These are phyloP conservation scores for Cytospora chrysosperma DNA, from an alignment of 2,329 filamentous ascomycete genomes.

Conservation along the genomic window DNA sequence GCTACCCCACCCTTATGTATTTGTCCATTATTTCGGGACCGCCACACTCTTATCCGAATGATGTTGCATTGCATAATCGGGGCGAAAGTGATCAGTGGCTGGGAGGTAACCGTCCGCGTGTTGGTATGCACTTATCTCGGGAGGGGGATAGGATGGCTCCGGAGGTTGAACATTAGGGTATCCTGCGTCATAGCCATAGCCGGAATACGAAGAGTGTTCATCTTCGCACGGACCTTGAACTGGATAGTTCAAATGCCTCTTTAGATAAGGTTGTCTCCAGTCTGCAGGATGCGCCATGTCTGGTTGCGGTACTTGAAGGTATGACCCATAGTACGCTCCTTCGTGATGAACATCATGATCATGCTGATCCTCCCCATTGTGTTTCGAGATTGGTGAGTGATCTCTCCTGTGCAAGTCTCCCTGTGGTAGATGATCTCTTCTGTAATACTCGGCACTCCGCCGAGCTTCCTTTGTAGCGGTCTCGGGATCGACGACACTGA, in stretches of 20 bases:
- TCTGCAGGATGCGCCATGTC: not conserved
- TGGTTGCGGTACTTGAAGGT: not conserved
- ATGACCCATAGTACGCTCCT: not conserved
- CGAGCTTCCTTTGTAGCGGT: not conserved
- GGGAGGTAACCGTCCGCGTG: not conserved
- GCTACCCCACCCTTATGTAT: not conserved
- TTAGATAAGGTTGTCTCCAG: not conserved
- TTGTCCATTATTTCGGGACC: not conserved
- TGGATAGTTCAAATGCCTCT: not conserved
- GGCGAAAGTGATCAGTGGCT: not conserved
- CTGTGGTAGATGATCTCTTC: not conserved
- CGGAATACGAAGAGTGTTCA: not conserved
- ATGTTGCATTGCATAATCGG: not conserved
- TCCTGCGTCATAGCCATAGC: not conserved
- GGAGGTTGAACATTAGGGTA: not conserved
- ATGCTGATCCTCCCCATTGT: not conserved
- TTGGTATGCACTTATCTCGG: not conserved
- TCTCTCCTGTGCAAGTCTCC: not conserved
- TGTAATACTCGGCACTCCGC: not conserved
- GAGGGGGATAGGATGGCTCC: slow-evolving; percentile 1
- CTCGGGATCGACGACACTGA: slow-evolving; percentile 7
- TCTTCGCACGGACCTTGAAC: not conserved
- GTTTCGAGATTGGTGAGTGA: not conserved
- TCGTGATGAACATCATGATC: not conserved
- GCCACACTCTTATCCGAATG: not conserved